A percentile compares a stretch with the other conserved stretches of the same genome.
phyloP scores from a whole-genome alignment of 169 alveolate species.

The Besnoitia besnoiti region DNA sequence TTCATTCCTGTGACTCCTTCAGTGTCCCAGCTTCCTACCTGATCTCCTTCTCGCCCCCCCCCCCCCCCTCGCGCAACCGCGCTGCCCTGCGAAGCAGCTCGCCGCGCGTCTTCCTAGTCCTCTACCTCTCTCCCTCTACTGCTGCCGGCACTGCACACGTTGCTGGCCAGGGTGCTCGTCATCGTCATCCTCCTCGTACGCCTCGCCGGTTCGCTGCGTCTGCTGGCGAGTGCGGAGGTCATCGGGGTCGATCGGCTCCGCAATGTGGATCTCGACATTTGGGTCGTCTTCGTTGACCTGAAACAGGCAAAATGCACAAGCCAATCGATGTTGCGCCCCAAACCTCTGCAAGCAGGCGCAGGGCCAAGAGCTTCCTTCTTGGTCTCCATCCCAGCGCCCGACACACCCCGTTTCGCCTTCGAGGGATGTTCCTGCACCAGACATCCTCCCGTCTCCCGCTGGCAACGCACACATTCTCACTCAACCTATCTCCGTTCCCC shows the following conservation, averaged over 20 bases:
- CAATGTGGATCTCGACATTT: constrained; percentile 52
- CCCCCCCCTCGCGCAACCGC: background rate
- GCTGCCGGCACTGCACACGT: constrained; percentile 69
- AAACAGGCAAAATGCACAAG: background rate
- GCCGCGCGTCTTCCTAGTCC: background rate
- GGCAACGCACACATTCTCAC: background rate
- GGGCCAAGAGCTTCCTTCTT: too few species aligned
- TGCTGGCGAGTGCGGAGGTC: constrained; percentile 65
- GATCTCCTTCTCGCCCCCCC: background rate
- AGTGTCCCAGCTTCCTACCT: background rate
- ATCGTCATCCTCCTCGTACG: constrained; percentile 69
- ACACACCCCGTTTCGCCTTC: too few species aligned
- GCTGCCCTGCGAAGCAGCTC: background rate
- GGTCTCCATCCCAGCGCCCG: too few species aligned
- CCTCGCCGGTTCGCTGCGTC: constrained; percentile 66
- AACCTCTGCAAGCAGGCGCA: too few species aligned
- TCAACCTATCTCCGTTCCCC: too few species aligned
- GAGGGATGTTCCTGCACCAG: too few species aligned
- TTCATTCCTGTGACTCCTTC: background rate
- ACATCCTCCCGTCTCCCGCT: background rate
- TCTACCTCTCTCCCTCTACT: constrained; percentile 18
- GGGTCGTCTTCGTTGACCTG: constrained; percentile 67
- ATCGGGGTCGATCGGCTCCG: constrained; percentile 62
- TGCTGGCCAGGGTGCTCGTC: constrained; percentile 65
- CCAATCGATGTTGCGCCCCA: background rate